A percentile compares a stretch with the other conserved stretches of the same genome.
Conservation (phyloP, 331 rosid genomes). For the Erythrophleum ivorense region DNA sequence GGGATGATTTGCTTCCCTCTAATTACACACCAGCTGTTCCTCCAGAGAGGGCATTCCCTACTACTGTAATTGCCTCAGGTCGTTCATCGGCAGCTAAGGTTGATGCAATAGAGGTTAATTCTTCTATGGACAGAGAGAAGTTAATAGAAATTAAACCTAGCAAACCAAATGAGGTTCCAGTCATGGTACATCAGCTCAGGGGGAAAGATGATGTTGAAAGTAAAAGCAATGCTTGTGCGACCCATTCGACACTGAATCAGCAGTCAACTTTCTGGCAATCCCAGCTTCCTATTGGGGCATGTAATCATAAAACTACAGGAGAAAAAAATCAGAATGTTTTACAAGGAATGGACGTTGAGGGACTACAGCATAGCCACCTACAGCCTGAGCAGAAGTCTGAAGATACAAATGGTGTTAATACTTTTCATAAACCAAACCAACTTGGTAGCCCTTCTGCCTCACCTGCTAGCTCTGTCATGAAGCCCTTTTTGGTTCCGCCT, state of each 20-base stretch:
- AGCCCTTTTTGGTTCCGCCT: constrained; percentile 51
- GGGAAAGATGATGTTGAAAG: constrained; percentile 65
- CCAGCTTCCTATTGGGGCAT: constrained; percentile 53
- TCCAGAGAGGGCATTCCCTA: constrained; percentile 97
- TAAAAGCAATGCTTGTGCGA: constrained; percentile 48
- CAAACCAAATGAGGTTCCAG: constrained; percentile 60
- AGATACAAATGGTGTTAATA: constrained; percentile 44
- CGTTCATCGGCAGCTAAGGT: constrained; percentile 73
- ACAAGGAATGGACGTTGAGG: constrained; percentile 65
- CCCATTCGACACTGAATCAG: constrained; percentile 48
- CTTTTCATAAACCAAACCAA: constrained; percentile 50
- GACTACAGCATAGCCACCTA: constrained; percentile 44
- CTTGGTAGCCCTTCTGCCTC: constrained; percentile 52
- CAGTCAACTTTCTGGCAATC: constrained; percentile 63
- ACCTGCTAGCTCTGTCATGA: constrained; percentile 42
- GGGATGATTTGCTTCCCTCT: constrained; percentile 94
- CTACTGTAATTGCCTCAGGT: constrained; percentile 75
- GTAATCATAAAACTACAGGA: constrained; percentile 35
- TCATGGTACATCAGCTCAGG: constrained; percentile 49
- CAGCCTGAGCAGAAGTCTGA: constrained; percentile 54
- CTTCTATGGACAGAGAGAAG: constrained; percentile 67
- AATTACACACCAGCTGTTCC: constrained; percentile 97
- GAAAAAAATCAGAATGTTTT: constrained; percentile 47
- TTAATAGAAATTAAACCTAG: constrained; percentile 57
- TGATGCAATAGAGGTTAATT: constrained; percentile 56